Percentiles rank a stretch among this genome's conserved stretches.
phyloP scores from a whole-genome alignment of 1,139 yeast genomes.

The Blastobotrys illinoisensis region DNA sequence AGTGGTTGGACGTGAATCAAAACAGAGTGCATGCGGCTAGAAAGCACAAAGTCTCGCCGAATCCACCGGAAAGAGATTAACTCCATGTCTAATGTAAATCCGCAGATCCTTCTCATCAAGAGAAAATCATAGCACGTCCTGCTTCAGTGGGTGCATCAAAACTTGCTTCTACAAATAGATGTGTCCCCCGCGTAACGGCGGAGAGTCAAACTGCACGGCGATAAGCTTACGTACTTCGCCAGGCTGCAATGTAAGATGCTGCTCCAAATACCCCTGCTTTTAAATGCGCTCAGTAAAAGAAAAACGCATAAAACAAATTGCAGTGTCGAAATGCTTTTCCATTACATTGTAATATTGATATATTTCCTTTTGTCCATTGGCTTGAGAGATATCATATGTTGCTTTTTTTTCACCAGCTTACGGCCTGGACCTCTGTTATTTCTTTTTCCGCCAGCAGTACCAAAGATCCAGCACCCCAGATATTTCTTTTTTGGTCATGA shows the following conservation, averaged over 20 bases:
- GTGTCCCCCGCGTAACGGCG: not conserved
- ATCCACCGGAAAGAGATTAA: not conserved
- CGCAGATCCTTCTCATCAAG: not conserved
- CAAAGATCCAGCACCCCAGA: too few species aligned
- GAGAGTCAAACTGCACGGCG: not conserved
- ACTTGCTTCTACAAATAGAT: not conserved
- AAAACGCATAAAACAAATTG: not conserved
- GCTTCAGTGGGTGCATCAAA: not conserved
- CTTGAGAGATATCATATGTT: too few species aligned
- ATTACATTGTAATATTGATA: not conserved
- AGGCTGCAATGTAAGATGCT: not conserved
- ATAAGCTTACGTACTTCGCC: not conserved
- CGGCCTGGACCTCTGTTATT: too few species aligned
- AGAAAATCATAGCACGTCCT: not conserved
- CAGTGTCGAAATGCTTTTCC: too few species aligned
- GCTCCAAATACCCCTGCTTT: not conserved
- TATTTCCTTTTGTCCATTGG: not conserved
- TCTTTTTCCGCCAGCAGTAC: too few species aligned
- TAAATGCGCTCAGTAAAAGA: not conserved
- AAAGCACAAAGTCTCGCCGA: not conserved
- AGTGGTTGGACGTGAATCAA: too few species aligned
- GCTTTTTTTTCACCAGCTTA: too few species aligned
- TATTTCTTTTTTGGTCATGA: not conserved
- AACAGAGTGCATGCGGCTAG: not conserved
- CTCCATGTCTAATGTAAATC: not conserved